Evolutionary conservation across 305 asterid genomes (phyloP).

Genomic region (Galium porrigens): DNA sequence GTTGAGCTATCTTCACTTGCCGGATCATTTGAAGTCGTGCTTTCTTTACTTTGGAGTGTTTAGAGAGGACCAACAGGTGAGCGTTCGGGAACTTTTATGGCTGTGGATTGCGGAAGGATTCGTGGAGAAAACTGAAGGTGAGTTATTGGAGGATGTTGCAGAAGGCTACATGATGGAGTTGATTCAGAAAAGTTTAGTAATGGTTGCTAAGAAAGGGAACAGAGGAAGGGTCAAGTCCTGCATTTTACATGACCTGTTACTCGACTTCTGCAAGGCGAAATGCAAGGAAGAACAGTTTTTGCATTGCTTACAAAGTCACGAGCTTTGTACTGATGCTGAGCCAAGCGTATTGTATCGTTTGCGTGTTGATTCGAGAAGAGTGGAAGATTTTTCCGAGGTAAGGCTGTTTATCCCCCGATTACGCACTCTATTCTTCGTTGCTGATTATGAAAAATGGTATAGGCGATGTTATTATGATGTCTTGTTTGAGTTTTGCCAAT

Average conservation of each 20-base stretch:
- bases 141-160: not conserved
- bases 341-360: not conserved
- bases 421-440: not conserved
- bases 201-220: not conserved
- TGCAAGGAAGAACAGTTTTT: not conserved
- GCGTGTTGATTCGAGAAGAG: not conserved
- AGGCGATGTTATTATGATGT: not conserved
- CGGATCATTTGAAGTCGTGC: slow-evolving; percentile 9
- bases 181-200: not conserved
- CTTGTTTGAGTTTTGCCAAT: slow-evolving; percentile 1
- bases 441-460: not conserved
- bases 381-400: not conserved
- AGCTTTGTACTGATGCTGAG: not conserved
- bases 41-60: slow-evolving; percentile 20
- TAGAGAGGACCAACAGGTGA: not conserved
- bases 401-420: not conserved
- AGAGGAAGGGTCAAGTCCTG: not conserved
- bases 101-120: not conserved
- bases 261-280: not conserved
- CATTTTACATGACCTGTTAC: not conserved
- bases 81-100: not conserved
- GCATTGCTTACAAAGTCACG: not conserved
- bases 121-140: not conserved
- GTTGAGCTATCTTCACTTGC: not conserved
- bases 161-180: not conserved